Conservation (phyloP, 306 rosid genomes). For the Ochetophila trinervis region DNA sequence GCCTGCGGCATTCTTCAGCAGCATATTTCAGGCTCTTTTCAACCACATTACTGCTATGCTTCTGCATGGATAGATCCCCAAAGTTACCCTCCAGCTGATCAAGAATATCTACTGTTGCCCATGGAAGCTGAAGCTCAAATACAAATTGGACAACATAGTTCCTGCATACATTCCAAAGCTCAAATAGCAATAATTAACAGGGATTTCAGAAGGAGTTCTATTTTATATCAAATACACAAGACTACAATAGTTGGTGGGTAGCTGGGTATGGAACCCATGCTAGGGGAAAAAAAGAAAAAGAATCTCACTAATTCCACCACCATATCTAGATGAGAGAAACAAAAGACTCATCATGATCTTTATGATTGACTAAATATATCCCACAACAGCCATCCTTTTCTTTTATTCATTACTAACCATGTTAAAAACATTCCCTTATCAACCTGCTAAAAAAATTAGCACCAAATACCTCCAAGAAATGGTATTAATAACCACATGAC, state of each 20-base stretch:
- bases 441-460: background rate
- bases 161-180: constrained; percentile 31
- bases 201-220: background rate
- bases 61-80: constrained; percentile 49
- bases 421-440: background rate
- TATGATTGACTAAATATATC: too few species aligned
- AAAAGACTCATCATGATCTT: too few species aligned
- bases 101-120: constrained; percentile 37
- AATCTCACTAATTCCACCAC: too few species aligned
- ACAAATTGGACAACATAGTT: constrained; percentile 62
- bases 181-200: background rate
- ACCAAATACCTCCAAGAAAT: constrained; percentile 5
- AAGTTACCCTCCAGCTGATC: constrained; percentile 45
- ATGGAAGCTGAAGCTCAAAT: constrained; percentile 39
- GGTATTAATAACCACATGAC: background rate
- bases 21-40: constrained; percentile 44
- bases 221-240: background rate
- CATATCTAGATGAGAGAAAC: too few species aligned
- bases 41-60: constrained; percentile 55
- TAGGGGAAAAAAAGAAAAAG: too few species aligned
- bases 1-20: constrained; percentile 17
- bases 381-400: too few species aligned
- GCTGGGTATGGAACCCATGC: too few species aligned
- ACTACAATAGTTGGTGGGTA: background rate
- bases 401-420: background rate